These are phyloP conservation scores for Apostasia ramifera DNA, from an alignment of 106 monocot species.

Conservation along the genomic window DNA sequence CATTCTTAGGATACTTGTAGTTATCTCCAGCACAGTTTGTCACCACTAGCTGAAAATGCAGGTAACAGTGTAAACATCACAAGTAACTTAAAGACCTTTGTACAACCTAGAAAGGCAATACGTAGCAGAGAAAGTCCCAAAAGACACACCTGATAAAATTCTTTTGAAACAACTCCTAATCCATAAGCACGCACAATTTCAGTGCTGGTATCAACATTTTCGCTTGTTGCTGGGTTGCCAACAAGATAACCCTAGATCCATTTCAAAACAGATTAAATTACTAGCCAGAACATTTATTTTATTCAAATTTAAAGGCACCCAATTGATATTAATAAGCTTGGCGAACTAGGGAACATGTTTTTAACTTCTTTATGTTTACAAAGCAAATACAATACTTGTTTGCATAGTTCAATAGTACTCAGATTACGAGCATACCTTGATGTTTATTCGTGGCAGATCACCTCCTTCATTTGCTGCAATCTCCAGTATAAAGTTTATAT, in stretches of 20 bases:
- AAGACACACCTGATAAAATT: slow-evolving; percentile 23
- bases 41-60: not conserved
- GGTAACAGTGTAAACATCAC: not conserved
- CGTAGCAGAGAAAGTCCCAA: not conserved
- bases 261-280: no score
- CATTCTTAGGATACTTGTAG: not conserved
- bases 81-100: not conserved
- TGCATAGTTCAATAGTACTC: no score
- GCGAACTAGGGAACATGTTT: no score
- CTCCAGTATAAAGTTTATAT: no score
- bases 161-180: slow-evolving; percentile 35
- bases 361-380: no score
- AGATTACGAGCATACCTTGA: no score
- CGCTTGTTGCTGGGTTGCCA: slow-evolving; percentile 27
- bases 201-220: slow-evolving; percentile 5
- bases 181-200: slow-evolving; percentile 5
- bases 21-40: slow-evolving; percentile 1
- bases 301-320: no score
- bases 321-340: no score
- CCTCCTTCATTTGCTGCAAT: not conserved
- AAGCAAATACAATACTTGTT: no score
- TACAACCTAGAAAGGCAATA: not conserved
- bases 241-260: slow-evolving; percentile 28
- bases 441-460: no score
- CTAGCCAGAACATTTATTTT: no score